Evolutionary conservation across 1,284 basidiomycete genomes (phyloP).

Genomic region (Papiliotrema fonsecae): DNA sequence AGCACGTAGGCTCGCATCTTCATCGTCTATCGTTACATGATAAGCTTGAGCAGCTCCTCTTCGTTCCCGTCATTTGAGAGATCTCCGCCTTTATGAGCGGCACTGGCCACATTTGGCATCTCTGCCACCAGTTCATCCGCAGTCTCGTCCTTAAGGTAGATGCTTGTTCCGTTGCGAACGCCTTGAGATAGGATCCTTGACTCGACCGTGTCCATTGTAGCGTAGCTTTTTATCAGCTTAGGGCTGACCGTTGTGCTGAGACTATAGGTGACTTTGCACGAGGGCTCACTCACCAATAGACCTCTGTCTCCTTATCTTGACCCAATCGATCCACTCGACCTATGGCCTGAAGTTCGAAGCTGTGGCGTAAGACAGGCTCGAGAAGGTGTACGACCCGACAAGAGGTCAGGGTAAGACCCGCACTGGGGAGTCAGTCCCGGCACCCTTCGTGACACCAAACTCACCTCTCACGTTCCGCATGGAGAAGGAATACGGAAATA

Average conservation of each 20-base stretch:
- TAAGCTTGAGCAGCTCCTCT: constrained; percentile 30
- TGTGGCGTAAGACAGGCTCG: constrained; percentile 45
- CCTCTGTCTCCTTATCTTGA: constrained; percentile 40
- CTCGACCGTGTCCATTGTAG: constrained; percentile 45
- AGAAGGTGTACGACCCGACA: constrained; percentile 47
- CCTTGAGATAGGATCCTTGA: constrained; percentile 39
- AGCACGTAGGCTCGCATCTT: too few species aligned
- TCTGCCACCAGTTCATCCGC: constrained; percentile 22
- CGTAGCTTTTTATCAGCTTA: constrained; percentile 41
- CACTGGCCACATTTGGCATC: constrained; percentile 37
- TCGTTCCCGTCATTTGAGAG: constrained; percentile 25
- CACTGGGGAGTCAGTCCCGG: constrained; percentile 14
- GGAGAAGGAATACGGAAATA: constrained; percentile 44
- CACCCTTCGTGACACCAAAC: background rate
- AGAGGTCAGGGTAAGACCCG: constrained; percentile 45
- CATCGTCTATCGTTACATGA: constrained; percentile 12
- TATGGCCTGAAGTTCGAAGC: constrained; percentile 48
- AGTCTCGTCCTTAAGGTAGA: constrained; percentile 36
- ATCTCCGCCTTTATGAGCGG: constrained; percentile 41
- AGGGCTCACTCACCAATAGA: constrained; percentile 32
- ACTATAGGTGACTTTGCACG: too few species aligned
- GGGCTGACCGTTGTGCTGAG: too few species aligned
- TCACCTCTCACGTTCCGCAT: constrained; percentile 44
- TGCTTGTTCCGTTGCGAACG: constrained; percentile 42
- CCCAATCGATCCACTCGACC: constrained; percentile 43